Evolutionary conservation across 1,284 basidiomycete genomes (phyloP), one percentile per base, ranked within the genome.

Genomic region (Erythrobasidium hasegawianum): DNA sequence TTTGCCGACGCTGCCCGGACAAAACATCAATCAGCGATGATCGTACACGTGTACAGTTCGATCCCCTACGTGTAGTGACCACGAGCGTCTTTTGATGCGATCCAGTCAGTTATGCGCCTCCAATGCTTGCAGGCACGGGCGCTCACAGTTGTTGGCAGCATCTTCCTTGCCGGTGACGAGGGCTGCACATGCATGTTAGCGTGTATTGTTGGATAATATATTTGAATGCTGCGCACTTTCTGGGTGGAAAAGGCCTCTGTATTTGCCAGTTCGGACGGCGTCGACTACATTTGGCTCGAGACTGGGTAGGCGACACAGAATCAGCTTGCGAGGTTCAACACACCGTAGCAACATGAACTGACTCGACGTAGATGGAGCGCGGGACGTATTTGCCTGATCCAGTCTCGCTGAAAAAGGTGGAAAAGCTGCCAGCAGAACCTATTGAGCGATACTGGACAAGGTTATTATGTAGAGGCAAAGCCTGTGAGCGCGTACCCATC

Each of bases 131-230:
- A 57, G 2, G 22, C 13, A 45, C 24, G n/a, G n/a, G 22, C 59
- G 78, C 88, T 76, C 74, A 93, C 90, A 98, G 80, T 98, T 98
- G 85, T 97, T 99, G 72, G 95, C 95, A 64, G 94, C 95, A 77
- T 98, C 96, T 83, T 99, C 96, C 83, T 98, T 98, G 74, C 96
- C 96, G 68, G 89, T 92, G 79, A 99, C 90, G 83, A 98, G 87
- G 70, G 93, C 67, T 68, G 47, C 24, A 22, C 8, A 24, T 13
- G 16, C 33, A 16, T n/a, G 14, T 18, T 29, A 43, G 53, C 10
- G n/a, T 13, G 40, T 14, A 16, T 13, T 24, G 1, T 38, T 13
- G 9, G 22, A 4, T 38, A 38, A 13, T 16, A n/a, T n/a, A n/a
- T n/a, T n/a, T n/a, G n/a, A 20, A n/a, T n/a, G n/a, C 16, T 14